Conservation (phyloP, 768 basidiomycete genomes). For the Myochromella boudieri region DNA sequence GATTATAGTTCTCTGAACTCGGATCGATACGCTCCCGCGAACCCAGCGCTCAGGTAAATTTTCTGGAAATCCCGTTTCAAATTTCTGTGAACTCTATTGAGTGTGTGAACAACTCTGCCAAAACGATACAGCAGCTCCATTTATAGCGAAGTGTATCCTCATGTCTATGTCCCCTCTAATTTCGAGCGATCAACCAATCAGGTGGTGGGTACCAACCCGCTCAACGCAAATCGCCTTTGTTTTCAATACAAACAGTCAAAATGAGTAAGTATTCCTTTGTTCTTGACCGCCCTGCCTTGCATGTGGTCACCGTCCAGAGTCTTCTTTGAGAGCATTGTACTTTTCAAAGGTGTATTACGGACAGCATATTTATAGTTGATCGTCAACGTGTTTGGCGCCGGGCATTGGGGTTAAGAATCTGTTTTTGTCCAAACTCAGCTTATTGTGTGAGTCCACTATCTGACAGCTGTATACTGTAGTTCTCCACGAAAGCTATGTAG, state of each 20-base stretch:
- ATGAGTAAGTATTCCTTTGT: not conserved
- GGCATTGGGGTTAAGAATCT: conserved; percentile 7
- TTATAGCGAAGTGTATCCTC: conserved; percentile 26
- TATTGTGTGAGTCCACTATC: no score
- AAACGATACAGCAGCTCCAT: conserved; percentile 19
- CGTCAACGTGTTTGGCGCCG: conserved; percentile 13
- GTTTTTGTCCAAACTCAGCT: no score
- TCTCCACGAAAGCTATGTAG: not conserved
- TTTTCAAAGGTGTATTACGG: conserved; percentile 9
- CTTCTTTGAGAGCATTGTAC: not conserved
- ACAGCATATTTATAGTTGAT: conserved; percentile 15
- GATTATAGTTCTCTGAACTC: conserved; percentile 6
- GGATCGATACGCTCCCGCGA: no score
- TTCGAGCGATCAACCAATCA: conserved; percentile 32
- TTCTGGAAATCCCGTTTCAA: conserved; percentile 1
- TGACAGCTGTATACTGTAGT: no score
- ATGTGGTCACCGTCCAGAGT: not conserved
- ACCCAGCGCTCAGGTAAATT: no score
- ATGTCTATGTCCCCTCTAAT: conserved; percentile 29
- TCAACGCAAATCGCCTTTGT: no score
- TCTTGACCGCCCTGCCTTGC: not conserved
- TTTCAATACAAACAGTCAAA: conserved; percentile 3
- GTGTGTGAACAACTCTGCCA: conserved; percentile 12
- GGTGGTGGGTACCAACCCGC: no score
- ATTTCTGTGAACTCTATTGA: not conserved